These are phyloP conservation scores for Mycothermus thermophilus DNA, from an alignment of 495 filamentous ascomycete species.

Conservation along the genomic window DNA sequence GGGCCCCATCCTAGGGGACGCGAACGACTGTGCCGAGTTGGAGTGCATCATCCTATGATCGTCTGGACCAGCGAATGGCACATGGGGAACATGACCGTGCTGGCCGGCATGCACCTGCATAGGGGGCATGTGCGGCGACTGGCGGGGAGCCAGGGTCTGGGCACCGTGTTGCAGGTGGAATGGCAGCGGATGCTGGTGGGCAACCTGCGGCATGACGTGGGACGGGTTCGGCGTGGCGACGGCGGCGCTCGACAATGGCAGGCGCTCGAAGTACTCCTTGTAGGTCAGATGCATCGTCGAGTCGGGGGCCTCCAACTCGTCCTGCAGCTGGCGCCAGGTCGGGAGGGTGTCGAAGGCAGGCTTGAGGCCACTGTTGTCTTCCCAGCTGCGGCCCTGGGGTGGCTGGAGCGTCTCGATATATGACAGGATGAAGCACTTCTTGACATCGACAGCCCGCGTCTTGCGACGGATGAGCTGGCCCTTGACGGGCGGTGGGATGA, in stretches of 20 bases:
- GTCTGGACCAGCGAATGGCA: constrained; percentile 53
- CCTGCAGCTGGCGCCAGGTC: constrained; percentile 53
- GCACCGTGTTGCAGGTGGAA: constrained; percentile 45
- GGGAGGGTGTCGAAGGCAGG: constrained; percentile 66
- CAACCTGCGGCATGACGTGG: constrained; percentile 40
- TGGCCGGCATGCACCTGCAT: constrained; percentile 51
- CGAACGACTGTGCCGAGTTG: constrained; percentile 59
- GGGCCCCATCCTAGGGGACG: constrained; percentile 63
- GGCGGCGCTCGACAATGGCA: constrained; percentile 35
- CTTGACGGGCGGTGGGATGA: constrained; percentile 39
- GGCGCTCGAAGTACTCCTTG: constrained; percentile 59
- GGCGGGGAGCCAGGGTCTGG: constrained; percentile 33
- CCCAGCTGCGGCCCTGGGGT: constrained; percentile 46
- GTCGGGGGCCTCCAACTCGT: constrained; percentile 48
- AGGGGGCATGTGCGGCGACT: constrained; percentile 50
- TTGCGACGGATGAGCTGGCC: constrained; percentile 42
- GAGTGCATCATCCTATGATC: constrained; percentile 80
- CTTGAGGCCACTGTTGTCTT: constrained; percentile 60
- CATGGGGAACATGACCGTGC: constrained; percentile 45
- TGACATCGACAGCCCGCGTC: constrained; percentile 44
- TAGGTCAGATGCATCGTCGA: constrained; percentile 47
- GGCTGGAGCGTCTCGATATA: constrained; percentile 65
- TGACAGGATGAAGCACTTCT: constrained; percentile 43
- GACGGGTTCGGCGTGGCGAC: constrained; percentile 55
- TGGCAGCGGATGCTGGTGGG: constrained; percentile 67